Percentiles rank a stretch among this genome's conserved stretches.
Evolutionary conservation across 108 stramenopile genomes (phyloP).

Genomic region (Mediolabrus comicus): DNA sequence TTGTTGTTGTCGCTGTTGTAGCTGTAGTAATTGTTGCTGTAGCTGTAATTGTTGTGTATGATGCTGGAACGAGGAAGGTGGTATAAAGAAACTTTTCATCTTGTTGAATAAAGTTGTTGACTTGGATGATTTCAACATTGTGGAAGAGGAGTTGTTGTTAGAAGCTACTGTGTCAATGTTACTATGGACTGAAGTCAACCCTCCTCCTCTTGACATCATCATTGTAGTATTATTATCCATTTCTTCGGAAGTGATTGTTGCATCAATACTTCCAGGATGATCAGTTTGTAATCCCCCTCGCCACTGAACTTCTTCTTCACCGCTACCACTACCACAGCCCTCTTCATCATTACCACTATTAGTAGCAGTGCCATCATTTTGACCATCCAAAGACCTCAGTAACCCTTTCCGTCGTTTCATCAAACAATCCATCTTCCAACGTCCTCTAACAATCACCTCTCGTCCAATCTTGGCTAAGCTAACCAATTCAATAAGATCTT

Average conservation of each 20-base stretch:
- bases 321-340: background rate
- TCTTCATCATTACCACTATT: background rate
- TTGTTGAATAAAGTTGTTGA: background rate
- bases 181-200: no score
- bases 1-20: background rate
- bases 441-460: conserved; percentile 50
- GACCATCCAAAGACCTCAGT: background rate
- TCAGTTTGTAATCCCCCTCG: background rate
- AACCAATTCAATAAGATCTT: conserved; percentile 67
- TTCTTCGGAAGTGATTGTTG: no score
- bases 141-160: no score
- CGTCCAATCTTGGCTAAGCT: conserved; percentile 69
- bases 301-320: no score
- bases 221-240: no score
- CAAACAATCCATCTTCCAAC: conserved; percentile 18
- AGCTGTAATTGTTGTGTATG: no score
- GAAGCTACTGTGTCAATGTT: no score
- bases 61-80: no score
- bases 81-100: no score
- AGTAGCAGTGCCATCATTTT: background rate
- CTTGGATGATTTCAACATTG: no score
- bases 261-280: background rate
- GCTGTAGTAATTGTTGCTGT: background rate
- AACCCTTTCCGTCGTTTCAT: background rate
- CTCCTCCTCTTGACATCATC: no score